Base-by-base conservation (phyloP, 2,329 filamentous ascomycete genomes). In the Aschersonia sp. region DNA sequence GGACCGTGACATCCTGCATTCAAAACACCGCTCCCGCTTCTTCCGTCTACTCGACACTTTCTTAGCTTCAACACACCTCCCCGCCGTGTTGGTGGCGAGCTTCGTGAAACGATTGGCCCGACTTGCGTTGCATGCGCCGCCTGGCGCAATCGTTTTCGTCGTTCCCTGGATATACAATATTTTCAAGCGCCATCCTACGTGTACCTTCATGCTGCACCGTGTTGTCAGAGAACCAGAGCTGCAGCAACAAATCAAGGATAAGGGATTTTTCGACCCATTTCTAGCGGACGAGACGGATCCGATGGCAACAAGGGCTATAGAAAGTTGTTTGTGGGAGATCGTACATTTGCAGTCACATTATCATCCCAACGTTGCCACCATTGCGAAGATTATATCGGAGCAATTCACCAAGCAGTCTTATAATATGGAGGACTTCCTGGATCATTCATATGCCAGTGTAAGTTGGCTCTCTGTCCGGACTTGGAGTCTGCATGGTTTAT, bases 391-490 rank as follows among this genome's bases (percentile, higher is more conserved):
- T 53, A 80, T 98, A 49, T 86, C 86, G 2, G 88, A 97, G 66
- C 92, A 97, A 62, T 98, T 97, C 63, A 98, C 92, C 2, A 98
- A 98, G 68, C 82, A 88, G 55, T 76, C 83, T 3, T 98, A 97
- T 65, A 92, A 88, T 56, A 68, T 95, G n/a, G 92, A 98, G 60
- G 92, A 98, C 60, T 98, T 98, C 65, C 68, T 97, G 44, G 92
- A 98, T 60, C 88, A 97, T 62, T 90, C 87, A 0, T 98, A 97
- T 65, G 77, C 72, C 57, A 86, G 79, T 60, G 82, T 83, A 74
- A 73, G 77, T 75, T 35, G 10, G 12, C 41, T 44, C 40, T 49
- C 45, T 30, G 44, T 39, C 9, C 12, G 14, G 12, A 22, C 12
- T 12, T 3, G 12, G 8, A 37, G 4, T 12, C 35, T 9, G 12